phyloP scores from a whole-genome alignment of 768 basidiomycete genomes.

The Boletus reticuloceps region DNA sequence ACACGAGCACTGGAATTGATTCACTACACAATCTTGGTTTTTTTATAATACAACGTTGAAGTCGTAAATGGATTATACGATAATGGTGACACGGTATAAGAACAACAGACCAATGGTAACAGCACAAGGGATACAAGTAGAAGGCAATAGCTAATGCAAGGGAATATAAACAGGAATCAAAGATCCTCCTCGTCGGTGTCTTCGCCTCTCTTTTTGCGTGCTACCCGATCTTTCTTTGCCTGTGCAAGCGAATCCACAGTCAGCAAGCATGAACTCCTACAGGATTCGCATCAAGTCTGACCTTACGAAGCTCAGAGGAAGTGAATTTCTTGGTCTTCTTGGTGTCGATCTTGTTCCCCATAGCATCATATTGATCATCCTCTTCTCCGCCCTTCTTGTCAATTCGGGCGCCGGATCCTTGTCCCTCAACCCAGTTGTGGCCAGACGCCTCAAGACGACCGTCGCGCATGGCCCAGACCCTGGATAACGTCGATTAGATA shows the following conservation, averaged over 20 bases:
- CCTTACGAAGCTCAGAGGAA: constrained; percentile 80
- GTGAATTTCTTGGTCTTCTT: constrained; percentile 89
- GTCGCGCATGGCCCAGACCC: constrained; percentile 99
- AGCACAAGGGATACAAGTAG: constrained; percentile 16
- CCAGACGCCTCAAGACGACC: constrained; percentile 95
- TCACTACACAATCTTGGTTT: background rate
- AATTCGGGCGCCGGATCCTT: constrained; percentile 91
- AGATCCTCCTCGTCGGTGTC: constrained; percentile 57
- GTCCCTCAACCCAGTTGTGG: constrained; percentile 99
- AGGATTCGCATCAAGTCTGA: constrained; percentile 24
- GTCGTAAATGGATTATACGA: constrained; percentile 16
- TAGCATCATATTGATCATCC: constrained; percentile 89
- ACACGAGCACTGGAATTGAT: background rate
- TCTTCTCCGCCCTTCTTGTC: constrained; percentile 93
- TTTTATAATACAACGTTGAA: background rate
- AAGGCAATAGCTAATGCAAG: background rate
- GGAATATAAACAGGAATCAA: constrained; percentile 24
- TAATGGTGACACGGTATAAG: constrained; percentile 19
- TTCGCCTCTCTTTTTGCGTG: constrained; percentile 83
- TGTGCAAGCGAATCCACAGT: constrained; percentile 11
- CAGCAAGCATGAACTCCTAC: constrained; percentile 4
- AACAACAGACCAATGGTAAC: constrained; percentile 11
- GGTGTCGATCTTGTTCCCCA: constrained; percentile 93
- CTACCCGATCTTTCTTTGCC: constrained; percentile 95
- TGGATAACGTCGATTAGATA: constrained; percentile 12